A percentile compares a stretch with the other conserved stretches of the same genome.
Conservation (phyloP, 2,329 filamentous ascomycete genomes). For the Phialophora macrospora region DNA sequence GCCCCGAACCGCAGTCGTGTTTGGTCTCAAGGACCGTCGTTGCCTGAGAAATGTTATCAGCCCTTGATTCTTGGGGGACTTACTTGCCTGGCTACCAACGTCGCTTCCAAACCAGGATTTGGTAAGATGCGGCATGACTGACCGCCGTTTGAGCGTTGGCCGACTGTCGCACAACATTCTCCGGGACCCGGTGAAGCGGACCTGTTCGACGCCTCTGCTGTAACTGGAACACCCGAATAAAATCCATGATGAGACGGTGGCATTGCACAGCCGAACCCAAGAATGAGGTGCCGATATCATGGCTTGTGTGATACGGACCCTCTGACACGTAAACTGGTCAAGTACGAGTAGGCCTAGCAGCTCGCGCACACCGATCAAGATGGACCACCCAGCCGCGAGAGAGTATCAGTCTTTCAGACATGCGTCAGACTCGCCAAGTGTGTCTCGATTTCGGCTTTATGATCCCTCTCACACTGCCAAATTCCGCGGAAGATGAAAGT, state of each 20-base stretch:
- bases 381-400: neutral
- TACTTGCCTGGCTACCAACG: neutral
- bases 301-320: neutral
- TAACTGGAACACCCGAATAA: neutral
- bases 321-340: neutral
- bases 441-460: neutral
- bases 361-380: neutral
- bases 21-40: neutral
- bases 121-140: constrained; percentile 1
- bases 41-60: neutral
- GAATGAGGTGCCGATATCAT: neutral
- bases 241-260: constrained; percentile 1
- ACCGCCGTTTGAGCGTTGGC: constrained; percentile 5
- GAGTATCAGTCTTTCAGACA: neutral
- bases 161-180: constrained; percentile 5
- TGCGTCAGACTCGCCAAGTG: neutral
- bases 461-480: neutral
- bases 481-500: neutral
- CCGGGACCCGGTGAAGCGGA: constrained; percentile 7
- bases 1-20: neutral
- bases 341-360: neutral
- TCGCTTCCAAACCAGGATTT: neutral
- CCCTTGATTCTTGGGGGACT: neutral
- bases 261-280: constrained; percentile 9
- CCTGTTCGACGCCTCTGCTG: neutral